Evolutionary conservation across 2,329 filamentous ascomycete species (phyloP).

Genomic region (Leptographium lundbergii): DNA sequence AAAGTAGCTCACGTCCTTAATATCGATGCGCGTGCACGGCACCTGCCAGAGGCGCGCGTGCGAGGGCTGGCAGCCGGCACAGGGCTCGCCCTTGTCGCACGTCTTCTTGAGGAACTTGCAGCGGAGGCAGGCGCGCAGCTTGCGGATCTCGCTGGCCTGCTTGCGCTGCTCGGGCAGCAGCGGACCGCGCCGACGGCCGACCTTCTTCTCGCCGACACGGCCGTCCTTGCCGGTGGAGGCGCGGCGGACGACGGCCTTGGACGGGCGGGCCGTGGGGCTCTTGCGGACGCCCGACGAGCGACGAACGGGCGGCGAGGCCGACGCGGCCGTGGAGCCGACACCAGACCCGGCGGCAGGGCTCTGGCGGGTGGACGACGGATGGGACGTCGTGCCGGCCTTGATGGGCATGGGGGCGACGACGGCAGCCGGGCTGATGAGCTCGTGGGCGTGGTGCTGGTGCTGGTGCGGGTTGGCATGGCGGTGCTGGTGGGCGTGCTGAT

Average conservation of each 20-base stretch:
- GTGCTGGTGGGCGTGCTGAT: conserved; percentile 19
- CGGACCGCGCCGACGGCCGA: conserved; percentile 80
- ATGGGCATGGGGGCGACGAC: conserved; percentile 57
- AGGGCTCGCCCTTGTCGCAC: conserved; percentile 94
- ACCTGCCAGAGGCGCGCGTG: conserved; percentile 96
- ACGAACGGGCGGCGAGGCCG: conserved; percentile 49
- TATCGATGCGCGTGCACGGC: conserved; percentile 93
- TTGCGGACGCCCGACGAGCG: conserved; percentile 58
- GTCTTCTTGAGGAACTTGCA: conserved; percentile 99
- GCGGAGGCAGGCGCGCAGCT: conserved; percentile 81
- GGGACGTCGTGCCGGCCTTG: conserved; percentile 33
- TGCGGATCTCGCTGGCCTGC: conserved; percentile 93
- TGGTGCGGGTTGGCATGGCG: conserved; percentile 39
- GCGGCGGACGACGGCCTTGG: conserved; percentile 76
- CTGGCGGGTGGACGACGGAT: conserved; percentile 34
- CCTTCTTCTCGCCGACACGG: conserved; percentile 77
- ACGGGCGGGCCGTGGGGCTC: conserved; percentile 68
- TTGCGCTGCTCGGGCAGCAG: conserved; percentile 88
- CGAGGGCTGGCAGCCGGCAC: conserved; percentile 86
- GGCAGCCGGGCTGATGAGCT: conserved; percentile 54
- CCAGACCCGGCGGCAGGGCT: conserved; percentile 48
- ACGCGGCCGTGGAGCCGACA: conserved; percentile 26
- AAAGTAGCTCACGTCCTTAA: conserved; percentile 97
- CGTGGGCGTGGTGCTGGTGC: conserved; percentile 29
- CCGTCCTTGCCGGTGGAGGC: conserved; percentile 59